These are phyloP conservation scores for Phascolomyces articulosus DNA, from an alignment of 371 early-diverging fungal species.

Conservation along the genomic window DNA sequence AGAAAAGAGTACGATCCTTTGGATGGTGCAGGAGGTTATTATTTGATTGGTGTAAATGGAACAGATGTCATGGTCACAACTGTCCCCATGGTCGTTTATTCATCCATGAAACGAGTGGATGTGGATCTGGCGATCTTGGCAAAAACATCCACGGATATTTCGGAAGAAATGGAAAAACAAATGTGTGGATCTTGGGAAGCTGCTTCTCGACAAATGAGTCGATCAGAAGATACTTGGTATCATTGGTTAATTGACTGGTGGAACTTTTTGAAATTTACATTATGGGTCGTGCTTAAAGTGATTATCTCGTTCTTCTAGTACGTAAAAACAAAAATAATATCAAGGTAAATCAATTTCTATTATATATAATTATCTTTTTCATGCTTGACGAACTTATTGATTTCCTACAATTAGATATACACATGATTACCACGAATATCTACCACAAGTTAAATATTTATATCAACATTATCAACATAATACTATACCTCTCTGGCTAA, in stretches of 20 bases:
- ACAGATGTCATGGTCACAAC: conserved; percentile 3
- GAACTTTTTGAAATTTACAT: not conserved
- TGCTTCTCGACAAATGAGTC: not conserved
- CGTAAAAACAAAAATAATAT: not conserved
- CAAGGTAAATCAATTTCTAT: not conserved
- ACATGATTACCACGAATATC: too few species aligned
- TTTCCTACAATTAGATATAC: too few species aligned
- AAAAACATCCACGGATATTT: not conserved
- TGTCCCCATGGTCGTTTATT: conserved; percentile 1
- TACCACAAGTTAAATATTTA: too few species aligned
- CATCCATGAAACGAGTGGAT: not conserved
- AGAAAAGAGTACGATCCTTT: not conserved
- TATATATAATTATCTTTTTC: too few species aligned
- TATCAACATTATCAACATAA: too few species aligned
- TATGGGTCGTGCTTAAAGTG: not conserved
- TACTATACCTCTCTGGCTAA: too few species aligned
- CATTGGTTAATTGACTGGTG: not conserved
- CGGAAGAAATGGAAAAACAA: not conserved
- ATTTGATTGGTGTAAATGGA: not conserved
- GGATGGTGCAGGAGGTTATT: not conserved
- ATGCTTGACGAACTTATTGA: too few species aligned
- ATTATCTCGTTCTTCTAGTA: not conserved
- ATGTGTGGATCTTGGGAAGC: not conserved
- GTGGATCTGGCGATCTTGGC: not conserved
- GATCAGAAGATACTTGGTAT: not conserved